Percentiles rank a stretch among this genome's conserved stretches.
Evolutionary conservation across 768 basidiomycete genomes (phyloP).

Genomic region (Lactarius pseudohatsudake): DNA sequence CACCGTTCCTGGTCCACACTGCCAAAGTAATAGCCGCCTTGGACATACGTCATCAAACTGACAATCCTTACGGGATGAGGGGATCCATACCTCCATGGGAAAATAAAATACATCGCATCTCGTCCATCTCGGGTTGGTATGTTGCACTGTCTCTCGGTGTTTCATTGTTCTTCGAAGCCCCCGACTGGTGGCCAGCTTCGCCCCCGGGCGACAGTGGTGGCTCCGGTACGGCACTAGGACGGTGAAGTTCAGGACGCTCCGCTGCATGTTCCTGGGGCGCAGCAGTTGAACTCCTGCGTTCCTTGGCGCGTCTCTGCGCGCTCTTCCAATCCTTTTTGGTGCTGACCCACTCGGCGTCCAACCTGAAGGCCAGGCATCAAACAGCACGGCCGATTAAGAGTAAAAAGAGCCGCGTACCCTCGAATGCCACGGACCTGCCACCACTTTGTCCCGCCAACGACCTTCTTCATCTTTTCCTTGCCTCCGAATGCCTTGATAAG

Average conservation of each 20-base stretch:
- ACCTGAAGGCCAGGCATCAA: slow-evolving; percentile 40
- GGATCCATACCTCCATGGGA: slow-evolving; percentile 62
- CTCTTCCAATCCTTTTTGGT: slow-evolving; percentile 82
- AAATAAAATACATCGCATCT: slow-evolving; percentile 82
- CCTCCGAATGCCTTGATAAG: slow-evolving; percentile 83
- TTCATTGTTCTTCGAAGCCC: slow-evolving; percentile 30
- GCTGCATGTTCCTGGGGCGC: background rate
- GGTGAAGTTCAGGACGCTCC: background rate
- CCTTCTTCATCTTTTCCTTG: slow-evolving; percentile 62
- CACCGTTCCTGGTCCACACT: slow-evolving; percentile 77
- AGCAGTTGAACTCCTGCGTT: background rate
- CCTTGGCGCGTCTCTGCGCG: slow-evolving; percentile 55
- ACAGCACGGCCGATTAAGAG: slow-evolving; percentile 12
- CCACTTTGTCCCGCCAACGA: slow-evolving; percentile 93
- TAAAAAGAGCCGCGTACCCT: slow-evolving; percentile 52
- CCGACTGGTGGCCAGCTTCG: slow-evolving; percentile 26
- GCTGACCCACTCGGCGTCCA: slow-evolving; percentile 86
- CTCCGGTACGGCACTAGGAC: background rate
- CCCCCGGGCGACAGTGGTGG: slow-evolving; percentile 20
- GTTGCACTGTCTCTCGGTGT: slow-evolving; percentile 33
- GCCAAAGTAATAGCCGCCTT: slow-evolving; percentile 84
- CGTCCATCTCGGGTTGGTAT: slow-evolving; percentile 76
- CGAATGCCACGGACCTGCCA: slow-evolving; percentile 90
- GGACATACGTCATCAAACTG: slow-evolving; percentile 24
- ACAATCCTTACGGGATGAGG: slow-evolving; percentile 17